Base-by-base conservation (phyloP, 306 rosid genomes). In the Ormosia emarginata region DNA sequence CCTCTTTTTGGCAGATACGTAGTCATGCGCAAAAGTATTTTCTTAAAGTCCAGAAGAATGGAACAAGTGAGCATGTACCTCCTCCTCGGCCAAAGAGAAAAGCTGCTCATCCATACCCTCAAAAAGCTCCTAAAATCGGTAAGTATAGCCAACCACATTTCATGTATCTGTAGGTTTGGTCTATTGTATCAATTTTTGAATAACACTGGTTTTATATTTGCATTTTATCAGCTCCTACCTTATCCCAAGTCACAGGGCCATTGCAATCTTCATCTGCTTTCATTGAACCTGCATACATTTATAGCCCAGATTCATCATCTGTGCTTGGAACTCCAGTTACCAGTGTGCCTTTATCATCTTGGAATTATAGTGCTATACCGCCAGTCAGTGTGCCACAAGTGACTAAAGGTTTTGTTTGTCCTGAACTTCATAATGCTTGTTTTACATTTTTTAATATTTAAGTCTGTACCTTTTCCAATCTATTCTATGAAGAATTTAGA, bases 11-110 rank as follows among this genome's bases (percentile, higher is more conserved):
- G 66, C 88, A 95, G 99, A 95, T 95, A 69, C 92, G 99, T 8
- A 95, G 99, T 82, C 99, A 95, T 83, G 99, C 99, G 8, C 99
- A 95, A 66, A 95, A 95, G 78, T 95, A 95, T 83, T 95, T 95
- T 85, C 84, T 92, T 79, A 95, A 95, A 88, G 95, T 95, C 70
- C 98, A 93, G 90, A 95, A 93, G 85, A 92, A 83, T 64, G 99
- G 99, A 68, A 86, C 90, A 73, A 92, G 92, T 56, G 99, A 93
- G 80, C 98, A 90, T 82, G 94, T 95, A 68, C 99, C 99, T 39
- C 99, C 99, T 39, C 99, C 99, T 82, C 90, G 99, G 53, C 97
- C 98, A 36, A 95, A 95, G 89, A 90, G 97, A 85, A 95, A 93
- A 79, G 97, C 99, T 78, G 58, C 95, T 85, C 99, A 90, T 59